phyloP scores from a whole-genome alignment of 495 filamentous ascomycete species.

The Tuber umbilicatum region DNA sequence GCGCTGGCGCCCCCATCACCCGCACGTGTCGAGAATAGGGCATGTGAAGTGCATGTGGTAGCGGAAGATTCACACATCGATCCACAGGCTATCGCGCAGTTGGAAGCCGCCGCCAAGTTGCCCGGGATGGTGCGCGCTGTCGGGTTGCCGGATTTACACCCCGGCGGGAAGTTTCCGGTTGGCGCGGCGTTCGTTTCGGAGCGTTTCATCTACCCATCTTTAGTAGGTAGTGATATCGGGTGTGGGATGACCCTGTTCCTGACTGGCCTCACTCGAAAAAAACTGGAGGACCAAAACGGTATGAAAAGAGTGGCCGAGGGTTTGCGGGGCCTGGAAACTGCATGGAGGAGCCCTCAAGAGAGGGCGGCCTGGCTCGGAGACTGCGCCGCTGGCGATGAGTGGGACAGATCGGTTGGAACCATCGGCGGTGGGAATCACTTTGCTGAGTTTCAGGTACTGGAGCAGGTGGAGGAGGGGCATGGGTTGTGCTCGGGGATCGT shows the following conservation, averaged over 20 bases:
- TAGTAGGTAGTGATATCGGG: constrained; percentile 46
- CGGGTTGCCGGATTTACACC: constrained; percentile 45
- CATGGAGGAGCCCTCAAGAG: constrained; percentile 39
- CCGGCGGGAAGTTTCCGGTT: constrained; percentile 44
- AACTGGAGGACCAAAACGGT: constrained; percentile 41
- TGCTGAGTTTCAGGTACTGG: constrained; percentile 41
- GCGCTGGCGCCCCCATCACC: constrained; percentile 12
- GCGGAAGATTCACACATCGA: constrained; percentile 40
- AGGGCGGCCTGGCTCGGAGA: constrained; percentile 41
- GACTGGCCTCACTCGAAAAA: constrained; percentile 37
- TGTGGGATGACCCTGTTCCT: constrained; percentile 46
- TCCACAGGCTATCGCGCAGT: constrained; percentile 37
- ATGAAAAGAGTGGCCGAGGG: constrained; percentile 42
- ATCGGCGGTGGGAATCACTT: constrained; percentile 46
- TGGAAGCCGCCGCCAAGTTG: constrained; percentile 41
- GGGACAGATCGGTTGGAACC: constrained; percentile 43
- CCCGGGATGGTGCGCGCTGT: constrained; percentile 43
- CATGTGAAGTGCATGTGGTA: constrained; percentile 31
- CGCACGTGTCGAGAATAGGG: background rate
- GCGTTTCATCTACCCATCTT: constrained; percentile 44
- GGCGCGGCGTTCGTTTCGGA: constrained; percentile 44
- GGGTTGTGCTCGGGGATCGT: constrained; percentile 36
- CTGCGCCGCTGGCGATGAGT: constrained; percentile 28
- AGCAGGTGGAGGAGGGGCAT: constrained; percentile 24
- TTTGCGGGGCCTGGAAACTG: constrained; percentile 43